A percentile compares a stretch with the other conserved stretches of the same genome.
Conservation (phyloP, 78 protist species). For the Protostelium mycophagum region DNA sequence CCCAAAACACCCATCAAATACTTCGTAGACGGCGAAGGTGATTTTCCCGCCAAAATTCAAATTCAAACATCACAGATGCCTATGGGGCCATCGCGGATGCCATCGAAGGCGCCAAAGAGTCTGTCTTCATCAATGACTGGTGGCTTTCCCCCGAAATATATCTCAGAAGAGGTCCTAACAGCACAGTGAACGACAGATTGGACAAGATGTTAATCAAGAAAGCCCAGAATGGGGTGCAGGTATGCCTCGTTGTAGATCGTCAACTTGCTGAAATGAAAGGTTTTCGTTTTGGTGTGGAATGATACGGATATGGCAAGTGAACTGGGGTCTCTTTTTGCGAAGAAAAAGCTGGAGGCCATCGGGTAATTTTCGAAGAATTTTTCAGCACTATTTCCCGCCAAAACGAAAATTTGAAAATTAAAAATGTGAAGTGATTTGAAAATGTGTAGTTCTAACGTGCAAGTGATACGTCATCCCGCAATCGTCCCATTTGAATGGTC, state of each 20-base stretch:
- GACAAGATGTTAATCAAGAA: conserved; percentile 35
- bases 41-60: no score
- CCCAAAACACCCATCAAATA: neutral
- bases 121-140: conserved; percentile 58
- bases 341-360: conserved; percentile 38
- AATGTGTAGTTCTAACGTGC: conserved; percentile 30
- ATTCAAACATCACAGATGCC: no score
- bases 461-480: conserved; percentile 53
- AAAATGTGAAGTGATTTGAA: neutral
- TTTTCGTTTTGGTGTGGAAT: conserved; percentile 51
- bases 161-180: conserved; percentile 22
- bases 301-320: conserved; percentile 49
- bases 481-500: conserved; percentile 60
- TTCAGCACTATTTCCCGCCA: neutral
- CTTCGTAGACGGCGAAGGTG: conserved; percentile 34
- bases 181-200: conserved; percentile 22
- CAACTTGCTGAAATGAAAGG: conserved; percentile 1
- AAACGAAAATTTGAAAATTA: neutral
- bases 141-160: conserved; percentile 32
- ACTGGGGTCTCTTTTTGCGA: conserved; percentile 37
- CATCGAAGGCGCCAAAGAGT: conserved; percentile 19
- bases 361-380: neutral
- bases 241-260: neutral
- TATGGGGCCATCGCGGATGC: conserved; percentile 17
- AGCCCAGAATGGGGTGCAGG: conserved; percentile 50